Base-by-base conservation (phyloP, 2,329 filamentous ascomycete species). In the Cadophora sp. region DNA sequence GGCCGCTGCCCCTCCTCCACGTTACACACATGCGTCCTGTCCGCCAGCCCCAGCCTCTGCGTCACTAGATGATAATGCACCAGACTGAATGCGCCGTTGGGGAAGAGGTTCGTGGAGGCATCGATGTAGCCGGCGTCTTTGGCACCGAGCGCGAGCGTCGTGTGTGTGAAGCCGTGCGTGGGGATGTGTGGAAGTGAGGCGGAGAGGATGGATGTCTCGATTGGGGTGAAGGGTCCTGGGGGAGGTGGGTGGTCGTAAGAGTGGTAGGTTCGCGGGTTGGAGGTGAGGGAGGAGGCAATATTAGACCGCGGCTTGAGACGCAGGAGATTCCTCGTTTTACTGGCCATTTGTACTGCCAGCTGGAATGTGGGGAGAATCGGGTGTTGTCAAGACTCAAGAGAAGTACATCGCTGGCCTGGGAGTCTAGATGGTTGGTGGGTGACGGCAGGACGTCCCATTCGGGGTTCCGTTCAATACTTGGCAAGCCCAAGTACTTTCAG, bases 81-180 rank as follows among this genome's bases (percentile, higher is more conserved):
- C 31, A 99, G 85, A 74, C 92, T 91, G 81, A 97, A 97, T 26
- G 90, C 87, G 8, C 92, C 93, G 51, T 90, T 86, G 0, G 93
- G 89, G 66, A 99, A 89, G 24, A 97, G 83, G 76, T 93, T 94
- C 11, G 92, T 89, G 68, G 92, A 94, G 68, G 95, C 93, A 77
- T 96, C 92, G 63, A 93, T 89, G 79, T 95, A 97, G 55, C 94
- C 94, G 22, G 90, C 89, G 76, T 97, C 93, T 76, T 89, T 89
- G 69, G 93, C 93, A 69, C 95, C 96, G 26, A 92, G 86, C 53
- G 87, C 86, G 11, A 99, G 85, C 0, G 94, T 84, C 24, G 87
- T 84, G 60, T 85, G 82, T 0, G 93, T 92, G 84, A 98, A 99
- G 78, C 96, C 96, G 78, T 93, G 87, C 62, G 85, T 79, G 22